A percentile compares a stretch with the other conserved stretches of the same genome.
Conservation (phyloP, 2,329 filamentous ascomycete genomes). For the Cytospora leucostoma region DNA sequence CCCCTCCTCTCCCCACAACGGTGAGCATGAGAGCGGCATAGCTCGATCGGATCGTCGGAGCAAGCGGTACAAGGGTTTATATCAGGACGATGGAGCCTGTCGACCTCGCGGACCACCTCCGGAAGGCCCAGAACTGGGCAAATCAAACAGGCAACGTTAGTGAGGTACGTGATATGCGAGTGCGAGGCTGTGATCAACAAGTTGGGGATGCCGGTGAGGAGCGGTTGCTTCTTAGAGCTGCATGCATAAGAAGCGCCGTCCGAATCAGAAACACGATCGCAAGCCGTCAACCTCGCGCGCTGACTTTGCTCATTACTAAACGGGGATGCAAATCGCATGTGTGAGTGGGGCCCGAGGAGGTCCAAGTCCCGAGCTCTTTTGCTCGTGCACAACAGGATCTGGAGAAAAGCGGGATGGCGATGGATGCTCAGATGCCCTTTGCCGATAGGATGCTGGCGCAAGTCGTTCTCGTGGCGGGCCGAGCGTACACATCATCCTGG, state of each 20-base stretch:
- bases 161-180: constrained; percentile 16
- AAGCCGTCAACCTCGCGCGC: constrained; percentile 9
- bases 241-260: constrained; percentile 24
- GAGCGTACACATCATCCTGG: background rate
- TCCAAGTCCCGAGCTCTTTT: constrained; percentile 7
- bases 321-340: constrained; percentile 21
- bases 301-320: background rate
- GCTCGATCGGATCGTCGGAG: background rate
- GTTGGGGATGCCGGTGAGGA: constrained; percentile 6
- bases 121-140: constrained; percentile 2
- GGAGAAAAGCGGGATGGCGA: background rate
- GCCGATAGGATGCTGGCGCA: background rate
- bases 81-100: constrained; percentile 2
- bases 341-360: constrained; percentile 18
- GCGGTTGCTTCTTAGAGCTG: constrained; percentile 12
- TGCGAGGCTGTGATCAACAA: constrained; percentile 9
- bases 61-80: background rate
- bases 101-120: constrained; percentile 13
- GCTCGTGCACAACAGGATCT: background rate
- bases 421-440: background rate
- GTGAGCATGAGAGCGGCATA: background rate
- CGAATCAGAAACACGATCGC: constrained; percentile 18
- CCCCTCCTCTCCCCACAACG: constrained; percentile 1
- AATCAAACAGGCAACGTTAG: background rate
- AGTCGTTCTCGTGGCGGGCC: constrained; percentile 12